Evolutionary conservation across 306 rosid species (phyloP).

Genomic region (Calophaca sinica): DNA sequence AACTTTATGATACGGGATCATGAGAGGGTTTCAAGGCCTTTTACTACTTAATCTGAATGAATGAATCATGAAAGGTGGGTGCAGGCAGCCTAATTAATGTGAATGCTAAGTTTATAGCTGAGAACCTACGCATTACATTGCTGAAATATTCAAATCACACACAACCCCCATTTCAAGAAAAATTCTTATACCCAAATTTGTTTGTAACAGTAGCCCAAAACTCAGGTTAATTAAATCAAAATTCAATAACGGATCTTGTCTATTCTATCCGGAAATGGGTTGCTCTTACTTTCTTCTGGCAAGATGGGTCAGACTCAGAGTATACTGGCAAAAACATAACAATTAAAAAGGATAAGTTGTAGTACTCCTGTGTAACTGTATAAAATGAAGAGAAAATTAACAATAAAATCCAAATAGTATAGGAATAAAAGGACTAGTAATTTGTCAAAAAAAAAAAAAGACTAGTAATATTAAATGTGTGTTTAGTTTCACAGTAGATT

Average conservation of each 20-base stretch:
- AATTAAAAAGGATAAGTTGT: neutral
- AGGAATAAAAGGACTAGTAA: too few relatives aligned
- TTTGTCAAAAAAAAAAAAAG: too few relatives aligned
- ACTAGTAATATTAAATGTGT: too few relatives aligned
- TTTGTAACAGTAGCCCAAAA: neutral
- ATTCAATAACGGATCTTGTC: neutral
- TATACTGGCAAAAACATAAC: neutral
- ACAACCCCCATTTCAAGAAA: conserved; percentile 36
- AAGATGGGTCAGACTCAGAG: conserved; percentile 26
- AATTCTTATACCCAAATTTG: neutral
- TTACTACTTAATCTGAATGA: conserved; percentile 22
- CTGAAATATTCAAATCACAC: conserved; percentile 6
- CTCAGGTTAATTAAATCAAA: neutral
- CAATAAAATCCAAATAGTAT: too few relatives aligned
- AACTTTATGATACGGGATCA: conserved; percentile 16
- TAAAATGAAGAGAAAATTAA: too few relatives aligned
- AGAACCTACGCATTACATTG: conserved; percentile 33
- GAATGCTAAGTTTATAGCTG: conserved; percentile 34
- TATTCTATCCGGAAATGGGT: neutral
- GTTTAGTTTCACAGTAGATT: too few relatives aligned
- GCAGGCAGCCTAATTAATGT: conserved; percentile 45
- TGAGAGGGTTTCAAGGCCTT: neutral
- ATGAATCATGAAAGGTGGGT: conserved; percentile 36
- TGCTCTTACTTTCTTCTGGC: neutral
- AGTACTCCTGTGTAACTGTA: neutral